Conservation (phyloP, 768 basidiomycete species). For the Nevesoporus exiguus region DNA sequence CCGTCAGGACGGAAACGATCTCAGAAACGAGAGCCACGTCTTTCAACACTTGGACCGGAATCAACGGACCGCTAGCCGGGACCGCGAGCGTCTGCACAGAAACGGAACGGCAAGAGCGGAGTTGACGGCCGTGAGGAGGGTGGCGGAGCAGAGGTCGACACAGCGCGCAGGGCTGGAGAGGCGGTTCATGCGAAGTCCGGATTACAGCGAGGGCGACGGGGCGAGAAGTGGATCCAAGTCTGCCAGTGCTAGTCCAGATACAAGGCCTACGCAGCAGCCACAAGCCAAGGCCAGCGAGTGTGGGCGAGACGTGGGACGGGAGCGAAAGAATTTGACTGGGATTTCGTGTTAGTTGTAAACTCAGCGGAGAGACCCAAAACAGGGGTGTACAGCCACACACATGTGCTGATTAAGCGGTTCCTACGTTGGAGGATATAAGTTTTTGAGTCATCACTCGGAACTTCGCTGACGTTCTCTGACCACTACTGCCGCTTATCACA, state of each 20-base stretch:
- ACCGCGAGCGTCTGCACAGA: conserved; percentile 5
- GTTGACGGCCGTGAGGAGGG: background rate
- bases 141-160: background rate
- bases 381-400: conserved; percentile 20
- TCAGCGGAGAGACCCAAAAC: background rate
- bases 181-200: conserved; percentile 24
- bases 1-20: conserved; percentile 13
- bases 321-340: background rate
- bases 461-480: conserved; percentile 9
- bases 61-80: conserved; percentile 20
- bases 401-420: conserved; percentile 23
- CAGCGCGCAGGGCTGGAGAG: too few relatives aligned
- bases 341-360: background rate
- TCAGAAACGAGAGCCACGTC: conserved; percentile 19
- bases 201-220: conserved; percentile 25
- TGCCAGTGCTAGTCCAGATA: conserved; percentile 7
- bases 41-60: conserved; percentile 33
- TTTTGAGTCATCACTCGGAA: background rate
- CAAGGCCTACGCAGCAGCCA: conserved; percentile 17
- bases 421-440: conserved; percentile 12
- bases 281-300: conserved; percentile 7
- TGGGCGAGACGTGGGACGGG: conserved; percentile 2
- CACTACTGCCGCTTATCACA: too few relatives aligned
- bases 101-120: background rate
- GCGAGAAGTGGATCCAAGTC: conserved; percentile 3